phyloP scores from a whole-genome alignment of 2,329 filamentous ascomycete species.

The Aspergillus sp. region DNA sequence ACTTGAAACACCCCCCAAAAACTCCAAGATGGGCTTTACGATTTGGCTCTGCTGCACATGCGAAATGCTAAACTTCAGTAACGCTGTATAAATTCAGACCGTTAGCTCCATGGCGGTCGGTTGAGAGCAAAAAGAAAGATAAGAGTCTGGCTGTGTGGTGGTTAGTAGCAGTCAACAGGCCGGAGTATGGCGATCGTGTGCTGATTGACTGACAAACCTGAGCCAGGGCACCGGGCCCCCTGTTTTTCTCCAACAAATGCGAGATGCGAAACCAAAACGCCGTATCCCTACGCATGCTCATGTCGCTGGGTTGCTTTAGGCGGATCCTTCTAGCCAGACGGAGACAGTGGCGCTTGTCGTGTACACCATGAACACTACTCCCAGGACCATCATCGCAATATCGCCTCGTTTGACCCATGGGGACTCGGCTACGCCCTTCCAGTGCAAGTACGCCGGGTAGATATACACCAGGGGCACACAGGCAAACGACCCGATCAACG shows the following conservation, averaged over 20 bases:
- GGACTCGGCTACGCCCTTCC: constrained; percentile 64
- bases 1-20: too few species aligned
- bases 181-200: not conserved
- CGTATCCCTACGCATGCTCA: not conserved
- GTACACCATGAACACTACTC: constrained; percentile 68
- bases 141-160: not conserved
- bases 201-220: not conserved
- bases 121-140: not conserved
- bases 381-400: constrained; percentile 63
- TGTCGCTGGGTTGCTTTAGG: not conserved
- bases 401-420: constrained; percentile 60
- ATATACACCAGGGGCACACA: constrained; percentile 95
- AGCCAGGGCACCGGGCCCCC: not conserved
- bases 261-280: not conserved
- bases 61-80: not conserved
- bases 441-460: constrained; percentile 79
- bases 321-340: constrained; percentile 23
- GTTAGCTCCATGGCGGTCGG: not conserved
- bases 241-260: not conserved
- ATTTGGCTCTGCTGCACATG: not conserved
- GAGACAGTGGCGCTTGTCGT: constrained; percentile 65
- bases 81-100: not conserved
- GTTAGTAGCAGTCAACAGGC: not conserved
- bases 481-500: constrained; percentile 90
- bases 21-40: not conserved